Percentiles rank a stretch among this genome's conserved stretches.
These are phyloP conservation scores for Naumovozyma dairenensis DNA, from an alignment of 805 yeast genomes.

Conservation along the genomic window DNA sequence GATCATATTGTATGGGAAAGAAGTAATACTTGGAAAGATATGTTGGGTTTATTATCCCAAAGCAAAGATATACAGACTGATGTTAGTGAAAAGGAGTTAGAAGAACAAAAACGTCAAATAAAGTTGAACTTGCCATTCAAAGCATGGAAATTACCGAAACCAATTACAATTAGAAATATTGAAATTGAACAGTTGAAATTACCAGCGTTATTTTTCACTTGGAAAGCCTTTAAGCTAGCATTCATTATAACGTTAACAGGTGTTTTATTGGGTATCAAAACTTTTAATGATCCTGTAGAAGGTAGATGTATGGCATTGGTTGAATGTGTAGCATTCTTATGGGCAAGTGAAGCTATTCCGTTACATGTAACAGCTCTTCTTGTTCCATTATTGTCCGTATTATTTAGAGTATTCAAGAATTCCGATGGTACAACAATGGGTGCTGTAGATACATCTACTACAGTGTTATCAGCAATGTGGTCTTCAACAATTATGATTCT, in stretches of 20 bases:
- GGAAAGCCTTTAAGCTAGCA: slow-evolving; percentile 40
- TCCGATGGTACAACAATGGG: slow-evolving; percentile 43
- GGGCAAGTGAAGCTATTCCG: slow-evolving; percentile 97
- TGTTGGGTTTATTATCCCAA: slow-evolving; percentile 72
- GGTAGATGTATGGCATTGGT: slow-evolving; percentile 59
- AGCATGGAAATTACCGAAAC: slow-evolving; percentile 25
- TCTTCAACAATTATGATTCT: slow-evolving; percentile 83
- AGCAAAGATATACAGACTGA: slow-evolving; percentile 26
- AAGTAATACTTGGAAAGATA: slow-evolving; percentile 92
- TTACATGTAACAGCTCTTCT: slow-evolving; percentile 78
- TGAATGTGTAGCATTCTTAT: slow-evolving; percentile 56
- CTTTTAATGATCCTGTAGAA: slow-evolving; percentile 52
- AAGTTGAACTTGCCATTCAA: slow-evolving; percentile 29
- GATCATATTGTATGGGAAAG: slow-evolving; percentile 97
- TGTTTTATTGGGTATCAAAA: slow-evolving; percentile 45
- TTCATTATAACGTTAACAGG: slow-evolving; percentile 43
- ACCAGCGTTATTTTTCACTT: slow-evolving; percentile 41
- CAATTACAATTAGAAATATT: slow-evolving; percentile 6
- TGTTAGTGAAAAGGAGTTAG: slow-evolving; percentile 5
- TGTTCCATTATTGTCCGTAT: slow-evolving; percentile 71
- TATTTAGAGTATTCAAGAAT: slow-evolving; percentile 53
- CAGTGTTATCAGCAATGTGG: slow-evolving; percentile 83
- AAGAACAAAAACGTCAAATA: slow-evolving; percentile 18
- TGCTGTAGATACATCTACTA: slow-evolving; percentile 58
- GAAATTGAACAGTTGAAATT: slow-evolving; percentile 14